Evolutionary conservation across 179 eudicot species (phyloP).

Genomic region (Spergularia azorica): DNA sequence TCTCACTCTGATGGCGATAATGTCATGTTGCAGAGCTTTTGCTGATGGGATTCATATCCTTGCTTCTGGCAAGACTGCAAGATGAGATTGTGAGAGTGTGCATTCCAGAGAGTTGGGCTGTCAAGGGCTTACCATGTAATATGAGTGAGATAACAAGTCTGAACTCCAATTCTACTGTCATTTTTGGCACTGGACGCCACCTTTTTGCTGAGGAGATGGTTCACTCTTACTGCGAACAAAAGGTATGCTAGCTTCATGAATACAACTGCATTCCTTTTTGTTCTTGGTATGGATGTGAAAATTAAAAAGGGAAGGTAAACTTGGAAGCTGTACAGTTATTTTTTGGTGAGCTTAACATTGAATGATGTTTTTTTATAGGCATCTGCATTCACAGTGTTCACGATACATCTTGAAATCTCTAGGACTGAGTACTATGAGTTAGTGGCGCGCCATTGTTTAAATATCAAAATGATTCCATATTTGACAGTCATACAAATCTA

Average conservation of each 20-base stretch:
- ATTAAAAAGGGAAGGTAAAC: background rate
- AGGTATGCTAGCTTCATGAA: conserved; percentile 8
- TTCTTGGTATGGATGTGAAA: background rate
- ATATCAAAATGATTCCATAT: too few relatives aligned
- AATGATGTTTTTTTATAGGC: too few relatives aligned
- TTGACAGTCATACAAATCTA: too few relatives aligned
- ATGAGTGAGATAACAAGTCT: background rate
- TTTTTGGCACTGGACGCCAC: conserved; percentile 18
- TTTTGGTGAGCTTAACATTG: too few relatives aligned
- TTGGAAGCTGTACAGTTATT: too few relatives aligned
- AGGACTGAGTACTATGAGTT: too few relatives aligned
- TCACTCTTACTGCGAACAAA: conserved; percentile 15
- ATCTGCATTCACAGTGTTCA: too few relatives aligned
- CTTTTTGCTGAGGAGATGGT: conserved; percentile 22
- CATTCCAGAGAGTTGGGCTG: conserved; percentile 33
- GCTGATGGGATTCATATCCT: conserved; percentile 38
- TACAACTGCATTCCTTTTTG: background rate
- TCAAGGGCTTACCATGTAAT: conserved; percentile 36
- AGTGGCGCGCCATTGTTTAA: too few relatives aligned
- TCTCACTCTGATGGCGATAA: background rate
- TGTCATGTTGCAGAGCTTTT: conserved; percentile 28
- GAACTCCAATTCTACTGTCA: conserved; percentile 6
- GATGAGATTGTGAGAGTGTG: conserved; percentile 31
- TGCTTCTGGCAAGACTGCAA: conserved; percentile 34
- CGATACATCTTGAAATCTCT: too few relatives aligned